A percentile compares a stretch with the other conserved stretches of the same genome.
Conservation (phyloP, 176 grass and related monocot genomes). For the Oryza australiensis region DNA sequence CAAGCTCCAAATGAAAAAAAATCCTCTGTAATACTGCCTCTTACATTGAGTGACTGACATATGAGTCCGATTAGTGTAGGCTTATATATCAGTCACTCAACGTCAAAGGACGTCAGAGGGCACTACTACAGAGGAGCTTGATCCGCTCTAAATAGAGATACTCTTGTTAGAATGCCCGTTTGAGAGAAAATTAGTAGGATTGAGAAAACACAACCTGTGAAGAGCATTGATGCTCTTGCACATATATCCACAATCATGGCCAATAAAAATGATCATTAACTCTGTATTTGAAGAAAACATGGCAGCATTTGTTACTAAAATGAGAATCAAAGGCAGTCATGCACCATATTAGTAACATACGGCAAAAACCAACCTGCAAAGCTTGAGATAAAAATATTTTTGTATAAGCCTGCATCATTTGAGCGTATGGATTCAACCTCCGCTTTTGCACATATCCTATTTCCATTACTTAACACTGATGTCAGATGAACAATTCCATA, state of each 20-base stretch:
- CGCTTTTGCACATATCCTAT: constrained; percentile 60
- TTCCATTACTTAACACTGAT: constrained; percentile 81
- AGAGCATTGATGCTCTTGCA: constrained; percentile 91
- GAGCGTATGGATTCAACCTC: constrained; percentile 50
- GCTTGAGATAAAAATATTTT: constrained; percentile 81
- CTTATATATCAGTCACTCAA: no score
- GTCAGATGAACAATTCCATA: constrained; percentile 95
- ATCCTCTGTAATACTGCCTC: no score
- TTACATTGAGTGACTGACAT: no score
- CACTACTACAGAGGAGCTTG: no score
- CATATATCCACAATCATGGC: constrained; percentile 76
- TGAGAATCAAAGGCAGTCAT: background rate
- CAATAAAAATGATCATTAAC: constrained; percentile 71
- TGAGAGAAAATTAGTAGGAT: constrained; percentile 76
- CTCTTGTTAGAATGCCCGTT: constrained; percentile 55
- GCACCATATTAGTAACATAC: background rate
- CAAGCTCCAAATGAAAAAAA: constrained; percentile 88
- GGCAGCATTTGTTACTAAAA: background rate
- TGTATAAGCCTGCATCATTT: constrained; percentile 69
- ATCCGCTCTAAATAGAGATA: constrained; percentile 81
- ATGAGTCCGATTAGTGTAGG: no score
- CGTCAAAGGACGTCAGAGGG: no score
- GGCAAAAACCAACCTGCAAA: constrained; percentile 69
- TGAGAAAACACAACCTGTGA: constrained; percentile 70
- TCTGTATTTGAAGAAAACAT: constrained; percentile 61